Percentiles rank a stretch among this genome's conserved stretches.
phyloP scores from a whole-genome alignment of 306 rosid genomes.

The Citrullus mucosospermus region DNA sequence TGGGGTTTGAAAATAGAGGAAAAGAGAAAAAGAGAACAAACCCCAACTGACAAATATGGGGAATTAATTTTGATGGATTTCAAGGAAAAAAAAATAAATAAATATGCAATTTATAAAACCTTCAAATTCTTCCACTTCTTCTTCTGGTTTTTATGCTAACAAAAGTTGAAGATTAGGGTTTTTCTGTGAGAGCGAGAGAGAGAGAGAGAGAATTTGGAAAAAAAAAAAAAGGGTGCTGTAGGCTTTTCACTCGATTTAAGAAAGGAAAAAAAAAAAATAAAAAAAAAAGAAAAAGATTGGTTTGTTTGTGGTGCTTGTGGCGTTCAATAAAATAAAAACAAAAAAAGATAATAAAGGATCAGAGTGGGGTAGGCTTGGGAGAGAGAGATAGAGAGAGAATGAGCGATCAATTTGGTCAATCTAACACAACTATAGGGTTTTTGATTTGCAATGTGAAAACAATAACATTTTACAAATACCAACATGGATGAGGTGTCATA shows the following conservation, averaged over 20 bases:
- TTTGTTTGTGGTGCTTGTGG: constrained; percentile 12
- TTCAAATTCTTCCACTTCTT: background rate
- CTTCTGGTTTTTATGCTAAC: background rate
- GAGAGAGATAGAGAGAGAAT: background rate
- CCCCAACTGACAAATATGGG: background rate
- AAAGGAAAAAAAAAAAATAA: background rate
- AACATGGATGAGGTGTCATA: background rate
- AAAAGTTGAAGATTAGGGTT: background rate
- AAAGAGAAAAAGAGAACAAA: background rate
- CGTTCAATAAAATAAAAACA: background rate
- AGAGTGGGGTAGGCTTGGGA: background rate
- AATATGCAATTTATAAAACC: background rate
- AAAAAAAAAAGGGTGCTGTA: background rate
- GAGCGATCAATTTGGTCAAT: background rate
- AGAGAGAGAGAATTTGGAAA: constrained; percentile 7
- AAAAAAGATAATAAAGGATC: constrained; percentile 23
- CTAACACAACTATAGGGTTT: background rate
- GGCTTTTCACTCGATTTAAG: background rate
- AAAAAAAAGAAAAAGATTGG: background rate
- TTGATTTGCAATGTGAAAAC: background rate
- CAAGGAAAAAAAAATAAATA: background rate
- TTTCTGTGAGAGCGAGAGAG: constrained; percentile 9
- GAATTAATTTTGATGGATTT: background rate
- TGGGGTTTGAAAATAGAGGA: background rate
- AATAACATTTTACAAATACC: background rate